phyloP scores from a whole-genome alignment of 495 filamentous ascomycete genomes.

The Cercophora samala region DNA sequence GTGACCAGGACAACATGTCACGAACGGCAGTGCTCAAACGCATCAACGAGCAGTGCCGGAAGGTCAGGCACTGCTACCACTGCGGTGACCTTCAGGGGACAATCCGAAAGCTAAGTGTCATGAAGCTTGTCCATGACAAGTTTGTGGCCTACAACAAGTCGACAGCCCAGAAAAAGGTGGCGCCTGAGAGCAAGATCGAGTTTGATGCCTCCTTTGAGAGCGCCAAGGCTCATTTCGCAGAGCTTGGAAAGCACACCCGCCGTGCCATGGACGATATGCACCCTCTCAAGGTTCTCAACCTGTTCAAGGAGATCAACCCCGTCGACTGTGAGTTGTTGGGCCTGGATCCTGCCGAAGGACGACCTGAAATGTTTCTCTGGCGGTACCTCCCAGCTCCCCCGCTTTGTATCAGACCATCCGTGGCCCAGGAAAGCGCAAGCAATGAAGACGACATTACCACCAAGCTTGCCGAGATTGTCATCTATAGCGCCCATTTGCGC shows the following conservation, averaged over 20 bases:
- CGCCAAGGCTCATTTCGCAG: conserved; percentile 66
- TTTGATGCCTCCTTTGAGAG: conserved; percentile 82
- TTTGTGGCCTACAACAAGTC: conserved; percentile 83
- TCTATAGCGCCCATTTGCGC: conserved; percentile 79
- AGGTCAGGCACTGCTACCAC: conserved; percentile 69
- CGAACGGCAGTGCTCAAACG: conserved; percentile 76
- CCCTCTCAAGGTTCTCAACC: conserved; percentile 78
- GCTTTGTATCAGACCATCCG: conserved; percentile 88
- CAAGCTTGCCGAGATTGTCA: conserved; percentile 89
- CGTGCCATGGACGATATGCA: conserved; percentile 94
- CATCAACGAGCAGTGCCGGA: conserved; percentile 83
- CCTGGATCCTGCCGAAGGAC: conserved; percentile 77
- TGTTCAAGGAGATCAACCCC: conserved; percentile 83
- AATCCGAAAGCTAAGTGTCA: conserved; percentile 78
- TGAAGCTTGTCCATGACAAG: conserved; percentile 93
- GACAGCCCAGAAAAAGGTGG: conserved; percentile 74
- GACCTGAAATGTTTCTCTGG: conserved; percentile 98
- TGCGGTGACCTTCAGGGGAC: conserved; percentile 81
- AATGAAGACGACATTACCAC: conserved; percentile 96
- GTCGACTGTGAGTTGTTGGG: conserved; percentile 88
- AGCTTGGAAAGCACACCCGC: conserved; percentile 84
- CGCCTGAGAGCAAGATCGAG: conserved; percentile 69
- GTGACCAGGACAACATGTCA: conserved; percentile 82
- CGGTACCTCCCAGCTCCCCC: conserved; percentile 92
- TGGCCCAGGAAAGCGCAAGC: conserved; percentile 82